Evolutionary conservation across 2,329 filamentous ascomycete genomes (phyloP), one percentile per base, ranked within the genome.

Genomic region (Fusarium verticillioides): DNA sequence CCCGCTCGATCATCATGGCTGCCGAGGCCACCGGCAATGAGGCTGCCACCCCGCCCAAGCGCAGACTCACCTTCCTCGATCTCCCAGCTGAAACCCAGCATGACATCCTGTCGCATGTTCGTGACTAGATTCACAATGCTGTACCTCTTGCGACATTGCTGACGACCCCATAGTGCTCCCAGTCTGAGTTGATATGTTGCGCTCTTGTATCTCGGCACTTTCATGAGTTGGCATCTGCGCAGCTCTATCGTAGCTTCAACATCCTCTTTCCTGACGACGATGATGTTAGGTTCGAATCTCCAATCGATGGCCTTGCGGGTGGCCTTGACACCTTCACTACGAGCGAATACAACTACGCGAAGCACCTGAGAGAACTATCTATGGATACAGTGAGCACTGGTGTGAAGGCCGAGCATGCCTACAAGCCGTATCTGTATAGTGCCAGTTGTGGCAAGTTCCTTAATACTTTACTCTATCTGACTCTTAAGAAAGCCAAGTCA

Each of bases 241-340:
- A 88, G 67, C 82, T 92, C 21, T 92, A 92, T 78, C 87, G 88
- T 68, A 86, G 83, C 63, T 89, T 92, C 77, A 83, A 86, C 75
- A 90, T 91, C 70, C 83, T 90, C 60, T 91, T 92, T 76, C 86
- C 87, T n/a, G 88, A 90, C 66, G 86, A 89, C 59, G 87, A 90
- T 72, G 87, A 89, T 64, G 78, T 83, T 3, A 80, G 79, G 43
- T 87, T 84, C 74, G 87, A 89, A 53, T 85, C 83, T 1, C 84
- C 85, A n/a, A 86, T 89, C 54, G 89, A 91, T 72, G 84, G 86
- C 9, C 84, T 92, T 39, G 87, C 89, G 4, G 85, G 84, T 28
- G 87, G 89, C 7, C 84, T 92, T 53, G 87, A 91, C 62, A 91
- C 90, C 8, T 87, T 92, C 60, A 87, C 86, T 36, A 89, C 89